Evolutionary conservation across 768 basidiomycete species (phyloP).

Genomic region (Rubroboletus satanas): DNA sequence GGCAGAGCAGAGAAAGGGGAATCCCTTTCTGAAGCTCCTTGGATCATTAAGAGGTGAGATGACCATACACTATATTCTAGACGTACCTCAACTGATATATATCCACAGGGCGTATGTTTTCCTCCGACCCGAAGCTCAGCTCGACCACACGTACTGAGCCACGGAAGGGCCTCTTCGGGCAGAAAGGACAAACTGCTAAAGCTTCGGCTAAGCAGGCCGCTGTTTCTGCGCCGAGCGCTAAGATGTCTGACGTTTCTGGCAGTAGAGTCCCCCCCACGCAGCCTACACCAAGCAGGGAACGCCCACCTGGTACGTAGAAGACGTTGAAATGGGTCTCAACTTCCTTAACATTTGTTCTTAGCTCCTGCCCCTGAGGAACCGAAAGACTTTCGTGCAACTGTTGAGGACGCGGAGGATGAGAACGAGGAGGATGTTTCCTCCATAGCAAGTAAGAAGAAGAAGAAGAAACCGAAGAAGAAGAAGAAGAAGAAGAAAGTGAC

Average conservation of each 20-base stretch:
- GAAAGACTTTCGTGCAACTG: conserved; percentile 42
- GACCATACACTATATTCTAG: neutral
- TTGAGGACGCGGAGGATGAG: conserved; percentile 75
- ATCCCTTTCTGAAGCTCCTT: conserved; percentile 75
- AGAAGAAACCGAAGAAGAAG: conserved; percentile 64
- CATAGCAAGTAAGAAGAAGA: conserved; percentile 54
- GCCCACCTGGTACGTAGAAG: conserved; percentile 10
- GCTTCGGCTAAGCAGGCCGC: conserved; percentile 5
- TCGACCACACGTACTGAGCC: conserved; percentile 35
- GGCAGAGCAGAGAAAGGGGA: conserved; percentile 55
- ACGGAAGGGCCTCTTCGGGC: conserved; percentile 25
- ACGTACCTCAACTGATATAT: neutral
- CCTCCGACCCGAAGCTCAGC: conserved; percentile 42
- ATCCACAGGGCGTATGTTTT: conserved; percentile 60
- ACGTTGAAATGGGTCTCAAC: neutral
- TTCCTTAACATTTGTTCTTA: conserved; percentile 4
- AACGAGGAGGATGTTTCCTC: conserved; percentile 50
- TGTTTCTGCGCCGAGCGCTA: conserved; percentile 1
- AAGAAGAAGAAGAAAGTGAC: conserved; percentile 61
- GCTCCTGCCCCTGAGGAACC: conserved; percentile 26
- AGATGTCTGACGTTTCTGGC: conserved; percentile 6
- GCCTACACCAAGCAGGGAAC: conserved; percentile 13
- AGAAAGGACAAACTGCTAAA: conserved; percentile 17
- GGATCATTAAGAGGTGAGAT: conserved; percentile 65
- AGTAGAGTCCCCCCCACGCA: conserved; percentile 7